Evolutionary conservation across 2,329 filamentous ascomycete species (phyloP).

Genomic region (Rhynchosporium secalis): DNA sequence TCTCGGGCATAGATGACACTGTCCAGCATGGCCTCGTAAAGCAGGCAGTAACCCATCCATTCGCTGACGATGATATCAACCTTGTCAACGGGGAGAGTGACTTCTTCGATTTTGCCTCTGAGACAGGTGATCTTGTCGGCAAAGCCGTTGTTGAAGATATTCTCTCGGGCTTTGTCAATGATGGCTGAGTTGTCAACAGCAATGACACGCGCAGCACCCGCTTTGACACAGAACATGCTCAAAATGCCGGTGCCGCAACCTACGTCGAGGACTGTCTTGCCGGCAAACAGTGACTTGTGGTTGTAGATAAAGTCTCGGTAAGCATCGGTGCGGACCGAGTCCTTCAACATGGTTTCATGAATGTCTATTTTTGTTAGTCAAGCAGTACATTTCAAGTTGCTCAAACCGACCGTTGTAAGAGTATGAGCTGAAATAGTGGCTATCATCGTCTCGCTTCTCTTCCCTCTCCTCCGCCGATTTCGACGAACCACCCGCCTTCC

Average conservation of each 20-base stretch:
- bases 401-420: conserved; percentile 59
- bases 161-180: conserved; percentile 81
- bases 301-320: conserved; percentile 95
- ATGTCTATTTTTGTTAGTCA: conserved; percentile 60
- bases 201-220: conserved; percentile 81
- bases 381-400: neutral
- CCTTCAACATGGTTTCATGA: conserved; percentile 94
- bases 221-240: conserved; percentile 91
- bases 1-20: conserved; percentile 88
- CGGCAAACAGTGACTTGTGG: conserved; percentile 83
- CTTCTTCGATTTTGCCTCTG: conserved; percentile 85
- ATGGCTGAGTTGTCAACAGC: conserved; percentile 93
- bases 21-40: conserved; percentile 96
- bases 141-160: conserved; percentile 78
- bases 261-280: conserved; percentile 86
- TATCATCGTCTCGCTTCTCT: conserved; percentile 52
- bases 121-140: conserved; percentile 74
- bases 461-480: conserved; percentile 46
- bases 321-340: conserved; percentile 81
- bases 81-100: conserved; percentile 71
- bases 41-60: conserved; percentile 95
- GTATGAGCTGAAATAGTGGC: conserved; percentile 65
- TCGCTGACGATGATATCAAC: conserved; percentile 96
- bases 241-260: conserved; percentile 87
- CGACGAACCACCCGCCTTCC: conserved; percentile 45